These are phyloP conservation scores for Phytopythium boreale DNA, from an alignment of 352 stramenopile genomes.

Conservation along the genomic window DNA sequence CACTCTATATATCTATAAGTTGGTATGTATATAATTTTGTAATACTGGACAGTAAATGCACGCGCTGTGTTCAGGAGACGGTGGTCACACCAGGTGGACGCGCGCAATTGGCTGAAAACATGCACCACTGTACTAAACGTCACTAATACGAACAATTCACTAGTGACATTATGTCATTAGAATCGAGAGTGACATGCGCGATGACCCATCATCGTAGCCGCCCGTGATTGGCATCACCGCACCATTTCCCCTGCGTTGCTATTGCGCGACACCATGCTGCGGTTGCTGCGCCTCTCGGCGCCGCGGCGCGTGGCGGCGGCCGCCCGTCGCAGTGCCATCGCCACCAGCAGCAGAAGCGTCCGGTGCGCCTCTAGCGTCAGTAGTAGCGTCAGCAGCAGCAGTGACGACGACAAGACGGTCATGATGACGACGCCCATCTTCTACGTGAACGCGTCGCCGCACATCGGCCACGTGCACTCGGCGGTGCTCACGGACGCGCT, in stretches of 20 bases:
- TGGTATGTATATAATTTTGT: too few relatives aligned
- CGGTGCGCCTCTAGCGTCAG: not conserved
- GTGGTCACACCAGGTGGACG: constrained; percentile 3
- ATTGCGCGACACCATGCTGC: not conserved
- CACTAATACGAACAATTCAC: not conserved
- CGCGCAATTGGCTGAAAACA: constrained; percentile 5
- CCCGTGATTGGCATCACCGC: constrained; percentile 1
- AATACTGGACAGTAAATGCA: too few relatives aligned
- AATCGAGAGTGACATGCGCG: not conserved
- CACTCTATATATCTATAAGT: too few relatives aligned
- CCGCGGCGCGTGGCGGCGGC: not conserved
- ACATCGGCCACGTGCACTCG: constrained; percentile 99
- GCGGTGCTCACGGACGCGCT: constrained; percentile 88
- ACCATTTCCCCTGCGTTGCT: not conserved
- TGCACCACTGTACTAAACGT: not conserved
- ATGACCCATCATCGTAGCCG: not conserved
- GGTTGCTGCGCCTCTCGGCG: not conserved
- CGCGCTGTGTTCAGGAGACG: not conserved
- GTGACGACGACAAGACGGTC: constrained; percentile 10
- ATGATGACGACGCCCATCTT: constrained; percentile 99
- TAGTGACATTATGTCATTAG: not conserved
- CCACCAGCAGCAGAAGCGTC: not conserved
- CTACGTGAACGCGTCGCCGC: constrained; percentile 99
- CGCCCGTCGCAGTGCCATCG: not conserved
- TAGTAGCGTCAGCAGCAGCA: too few relatives aligned